Evolutionary conservation across 352 stramenopile genomes (phyloP).

Genomic region (Elongisporangium prolatum): DNA sequence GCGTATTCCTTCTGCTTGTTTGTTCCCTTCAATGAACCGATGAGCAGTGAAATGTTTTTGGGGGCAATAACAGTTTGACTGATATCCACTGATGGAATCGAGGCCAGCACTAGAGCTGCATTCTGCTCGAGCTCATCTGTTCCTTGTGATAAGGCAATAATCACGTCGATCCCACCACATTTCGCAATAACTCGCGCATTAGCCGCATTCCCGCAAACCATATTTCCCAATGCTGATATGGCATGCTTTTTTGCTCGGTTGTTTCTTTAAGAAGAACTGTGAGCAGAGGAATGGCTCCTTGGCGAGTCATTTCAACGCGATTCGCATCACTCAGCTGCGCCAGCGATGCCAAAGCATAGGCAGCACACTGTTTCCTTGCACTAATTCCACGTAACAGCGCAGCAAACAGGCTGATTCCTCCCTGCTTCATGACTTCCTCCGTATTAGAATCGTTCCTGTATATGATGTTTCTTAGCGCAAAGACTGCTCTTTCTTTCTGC

Average conservation of each 20-base stretch:
- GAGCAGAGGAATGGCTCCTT: too few relatives aligned
- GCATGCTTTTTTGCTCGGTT: background rate
- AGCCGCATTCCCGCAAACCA: background rate
- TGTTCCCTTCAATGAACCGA: background rate
- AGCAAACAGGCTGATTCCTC: background rate
- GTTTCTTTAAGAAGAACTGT: too few relatives aligned
- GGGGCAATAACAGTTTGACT: too few relatives aligned
- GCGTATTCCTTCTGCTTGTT: background rate
- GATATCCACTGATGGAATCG: too few relatives aligned
- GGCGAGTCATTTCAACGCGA: too few relatives aligned
- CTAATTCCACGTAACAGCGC: background rate
- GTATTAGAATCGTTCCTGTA: background rate
- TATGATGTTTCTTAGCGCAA: background rate
- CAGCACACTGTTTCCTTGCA: too few relatives aligned
- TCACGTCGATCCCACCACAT: background rate
- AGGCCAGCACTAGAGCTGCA: too few relatives aligned
- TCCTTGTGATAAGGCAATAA: background rate
- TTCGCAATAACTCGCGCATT: background rate
- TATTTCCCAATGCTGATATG: background rate
- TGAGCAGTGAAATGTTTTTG: too few relatives aligned
- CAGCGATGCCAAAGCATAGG: too few relatives aligned
- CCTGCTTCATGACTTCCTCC: background rate
- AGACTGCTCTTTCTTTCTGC: background rate
- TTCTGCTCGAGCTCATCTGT: too few relatives aligned
- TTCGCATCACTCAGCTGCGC: too few relatives aligned